These are phyloP conservation scores for Tuber melanosporum DNA, from an alignment of 495 filamentous ascomycete species.

Conservation along the genomic window DNA sequence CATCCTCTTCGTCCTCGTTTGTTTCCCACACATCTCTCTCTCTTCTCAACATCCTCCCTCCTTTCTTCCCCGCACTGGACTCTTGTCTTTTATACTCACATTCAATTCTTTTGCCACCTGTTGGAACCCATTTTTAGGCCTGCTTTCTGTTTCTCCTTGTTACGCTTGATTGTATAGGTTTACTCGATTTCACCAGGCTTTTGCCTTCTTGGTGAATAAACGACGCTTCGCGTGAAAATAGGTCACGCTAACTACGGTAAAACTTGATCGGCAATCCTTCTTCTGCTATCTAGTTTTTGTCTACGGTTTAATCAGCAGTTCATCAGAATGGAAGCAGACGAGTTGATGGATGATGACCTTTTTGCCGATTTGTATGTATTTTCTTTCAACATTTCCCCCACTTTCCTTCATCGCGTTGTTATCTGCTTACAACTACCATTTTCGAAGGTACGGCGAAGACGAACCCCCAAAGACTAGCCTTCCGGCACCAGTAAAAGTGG, in stretches of 20 bases:
- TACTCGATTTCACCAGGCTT: neutral
- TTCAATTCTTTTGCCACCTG: neutral
- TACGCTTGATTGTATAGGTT: neutral
- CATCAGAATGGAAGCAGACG: constrained; percentile 51
- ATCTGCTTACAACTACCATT: constrained; percentile 22
- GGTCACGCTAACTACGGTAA: neutral
- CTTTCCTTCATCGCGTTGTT: constrained; percentile 17
- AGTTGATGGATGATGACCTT: constrained; percentile 85
- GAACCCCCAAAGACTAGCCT: constrained; percentile 45
- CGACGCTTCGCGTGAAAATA: constrained; percentile 7
- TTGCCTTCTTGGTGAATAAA: constrained; percentile 9
- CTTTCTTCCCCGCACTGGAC: constrained; percentile 9
- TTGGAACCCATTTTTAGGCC: neutral
- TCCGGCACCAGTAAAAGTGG: constrained; percentile 12
- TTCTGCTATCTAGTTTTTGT: constrained; percentile 10
- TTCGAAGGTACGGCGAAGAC: constrained; percentile 76
- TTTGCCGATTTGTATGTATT: constrained; percentile 89
- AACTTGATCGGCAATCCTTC: neutral
- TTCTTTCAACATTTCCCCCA: constrained; percentile 11
- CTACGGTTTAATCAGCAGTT: neutral
- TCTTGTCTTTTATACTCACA: constrained; percentile 5
- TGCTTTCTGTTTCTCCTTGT: neutral
- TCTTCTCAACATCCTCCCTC: constrained; percentile 11
- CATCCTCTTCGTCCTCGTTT: constrained; percentile 15
- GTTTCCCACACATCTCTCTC: constrained; percentile 15